These are phyloP conservation scores for Tetrahymena thermophila DNA, from an alignment of 73 alveolate genomes.

Conservation along the genomic window DNA sequence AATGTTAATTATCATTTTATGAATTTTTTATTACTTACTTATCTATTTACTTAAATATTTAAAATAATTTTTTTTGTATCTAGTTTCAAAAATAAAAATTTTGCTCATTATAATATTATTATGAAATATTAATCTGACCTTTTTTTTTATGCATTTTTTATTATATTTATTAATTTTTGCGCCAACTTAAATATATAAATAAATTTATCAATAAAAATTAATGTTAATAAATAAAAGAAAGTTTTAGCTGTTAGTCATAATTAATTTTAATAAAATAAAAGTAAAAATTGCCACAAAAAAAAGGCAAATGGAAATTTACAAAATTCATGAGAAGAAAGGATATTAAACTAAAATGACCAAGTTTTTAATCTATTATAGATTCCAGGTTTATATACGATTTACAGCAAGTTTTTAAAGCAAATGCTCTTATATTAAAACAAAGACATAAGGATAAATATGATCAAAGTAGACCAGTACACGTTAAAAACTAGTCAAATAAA, in stretches of 20 bases:
- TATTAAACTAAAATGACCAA: background rate
- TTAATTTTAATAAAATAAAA: background rate
- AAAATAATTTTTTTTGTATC: too few relatives aligned
- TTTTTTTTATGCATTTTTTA: too few relatives aligned
- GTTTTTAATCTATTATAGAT: background rate
- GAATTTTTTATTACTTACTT: too few relatives aligned
- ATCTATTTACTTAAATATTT: too few relatives aligned
- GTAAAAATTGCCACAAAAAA: background rate
- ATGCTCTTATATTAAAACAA: background rate
- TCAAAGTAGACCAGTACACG: background rate
- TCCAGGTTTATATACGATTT: background rate
- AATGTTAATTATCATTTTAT: too few relatives aligned
- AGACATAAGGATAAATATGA: background rate
- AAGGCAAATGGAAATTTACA: background rate
- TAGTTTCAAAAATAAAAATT: too few relatives aligned
- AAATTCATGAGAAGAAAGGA: constrained; percentile 1
- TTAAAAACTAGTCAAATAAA: background rate
- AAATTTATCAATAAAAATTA: too few relatives aligned
- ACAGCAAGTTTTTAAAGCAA: background rate
- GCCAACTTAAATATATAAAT: background rate
- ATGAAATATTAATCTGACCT: too few relatives aligned
- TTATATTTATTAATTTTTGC: too few relatives aligned
- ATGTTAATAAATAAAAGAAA: background rate
- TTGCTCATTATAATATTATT: too few relatives aligned
- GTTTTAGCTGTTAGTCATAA: background rate